These are phyloP conservation scores for Glycine latifolia DNA, from an alignment of 306 rosid genomes.

Conservation along the genomic window DNA sequence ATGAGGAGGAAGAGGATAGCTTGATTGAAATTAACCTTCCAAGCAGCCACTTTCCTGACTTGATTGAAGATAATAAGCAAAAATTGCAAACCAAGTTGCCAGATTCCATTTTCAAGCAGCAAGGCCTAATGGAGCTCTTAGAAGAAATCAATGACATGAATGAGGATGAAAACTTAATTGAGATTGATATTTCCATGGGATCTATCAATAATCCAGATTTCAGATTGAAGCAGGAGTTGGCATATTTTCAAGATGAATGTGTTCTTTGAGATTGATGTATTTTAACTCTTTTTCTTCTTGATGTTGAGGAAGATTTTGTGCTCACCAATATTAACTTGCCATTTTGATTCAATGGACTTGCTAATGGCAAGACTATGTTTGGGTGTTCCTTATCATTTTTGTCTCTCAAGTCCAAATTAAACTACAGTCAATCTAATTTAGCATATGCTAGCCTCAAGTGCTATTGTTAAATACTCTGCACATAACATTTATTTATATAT, in stretches of 20 bases:
- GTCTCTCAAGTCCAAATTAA: conserved; percentile 19
- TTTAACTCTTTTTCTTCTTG: conserved; percentile 7
- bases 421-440: too few relatives aligned
- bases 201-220: conserved; percentile 55
- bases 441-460: too few relatives aligned
- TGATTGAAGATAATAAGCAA: conserved; percentile 50
- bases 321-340: conserved; percentile 9
- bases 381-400: conserved; percentile 11
- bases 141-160: conserved; percentile 68
- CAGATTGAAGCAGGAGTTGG: conserved; percentile 50
- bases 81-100: conserved; percentile 45
- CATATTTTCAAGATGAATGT: conserved; percentile 34
- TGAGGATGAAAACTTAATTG: conserved; percentile 77
- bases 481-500: too few relatives aligned
- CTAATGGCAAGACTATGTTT: neutral
- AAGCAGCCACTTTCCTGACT: conserved; percentile 39
- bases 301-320: conserved; percentile 26
- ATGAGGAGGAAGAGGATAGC: conserved; percentile 38
- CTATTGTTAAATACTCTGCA: too few relatives aligned
- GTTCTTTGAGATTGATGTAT: neutral
- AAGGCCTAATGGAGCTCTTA: conserved; percentile 57
- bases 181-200: conserved; percentile 75
- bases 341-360: conserved; percentile 3
- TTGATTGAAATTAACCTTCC: conserved; percentile 75
- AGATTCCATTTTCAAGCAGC: conserved; percentile 52